phyloP scores from a whole-genome alignment of 768 basidiomycete genomes.

The Hemileccinum rubropunctum region DNA sequence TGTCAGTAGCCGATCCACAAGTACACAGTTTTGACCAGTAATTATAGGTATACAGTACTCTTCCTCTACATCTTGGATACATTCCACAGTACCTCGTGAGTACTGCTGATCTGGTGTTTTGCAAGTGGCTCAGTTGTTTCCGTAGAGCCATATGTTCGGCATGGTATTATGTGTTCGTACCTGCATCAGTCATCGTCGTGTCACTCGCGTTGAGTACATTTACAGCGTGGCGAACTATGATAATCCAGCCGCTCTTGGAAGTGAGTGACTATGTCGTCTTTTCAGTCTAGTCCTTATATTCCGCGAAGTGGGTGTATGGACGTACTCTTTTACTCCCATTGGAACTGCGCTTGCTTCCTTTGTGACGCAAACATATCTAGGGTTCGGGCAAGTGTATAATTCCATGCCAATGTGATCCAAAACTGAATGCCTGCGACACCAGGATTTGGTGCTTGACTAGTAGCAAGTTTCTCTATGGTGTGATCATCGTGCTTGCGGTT shows the following conservation, averaged over 20 bases:
- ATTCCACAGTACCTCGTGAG: constrained; percentile 15
- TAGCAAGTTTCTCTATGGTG: too few relatives aligned
- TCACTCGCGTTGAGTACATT: neutral
- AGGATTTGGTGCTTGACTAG: too few relatives aligned
- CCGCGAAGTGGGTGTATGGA: constrained; percentile 41
- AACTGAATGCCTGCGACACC: constrained; percentile 2
- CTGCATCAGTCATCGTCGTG: too few relatives aligned
- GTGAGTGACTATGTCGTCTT: neutral
- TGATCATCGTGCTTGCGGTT: too few relatives aligned
- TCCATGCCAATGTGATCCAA: too few relatives aligned
- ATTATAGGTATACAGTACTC: constrained; percentile 9
- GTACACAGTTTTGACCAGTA: neutral
- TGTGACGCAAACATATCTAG: constrained; percentile 49
- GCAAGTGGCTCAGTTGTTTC: neutral
- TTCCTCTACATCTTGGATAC: constrained; percentile 13
- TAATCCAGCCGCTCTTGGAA: constrained; percentile 10
- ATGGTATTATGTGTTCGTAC: constrained; percentile 10
- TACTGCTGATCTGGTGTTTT: neutral
- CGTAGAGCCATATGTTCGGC: constrained; percentile 13
- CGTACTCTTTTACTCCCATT: constrained; percentile 47
- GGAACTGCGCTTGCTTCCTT: constrained; percentile 46
- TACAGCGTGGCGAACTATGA: constrained; percentile 10
- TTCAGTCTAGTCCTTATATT: neutral
- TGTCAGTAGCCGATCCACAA: neutral
- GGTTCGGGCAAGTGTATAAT: constrained; percentile 35